A percentile compares a stretch with the other conserved stretches of the same genome.
Conservation (phyloP, 2,329 filamentous ascomycete genomes). For the Neofusicoccum sp. region DNA sequence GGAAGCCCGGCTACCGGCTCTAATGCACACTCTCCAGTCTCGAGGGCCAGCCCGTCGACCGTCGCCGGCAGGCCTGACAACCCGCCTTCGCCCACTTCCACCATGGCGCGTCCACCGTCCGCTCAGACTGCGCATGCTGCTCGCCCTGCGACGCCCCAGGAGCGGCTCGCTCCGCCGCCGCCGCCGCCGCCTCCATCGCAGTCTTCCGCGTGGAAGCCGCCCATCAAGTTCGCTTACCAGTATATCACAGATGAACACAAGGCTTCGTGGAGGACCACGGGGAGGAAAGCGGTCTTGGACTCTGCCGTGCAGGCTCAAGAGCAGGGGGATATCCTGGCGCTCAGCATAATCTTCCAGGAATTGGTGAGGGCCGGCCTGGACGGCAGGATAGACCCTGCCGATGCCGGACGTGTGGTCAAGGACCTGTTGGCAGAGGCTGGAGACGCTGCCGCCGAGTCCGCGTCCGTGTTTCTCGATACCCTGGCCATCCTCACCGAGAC, state of each 20-base stretch:
- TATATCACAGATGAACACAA: slow-evolving; percentile 71
- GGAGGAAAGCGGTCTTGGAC: slow-evolving; percentile 65
- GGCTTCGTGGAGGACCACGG: slow-evolving; percentile 64
- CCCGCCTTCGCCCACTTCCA: slow-evolving; percentile 2
- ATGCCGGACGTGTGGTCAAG: slow-evolving; percentile 71
- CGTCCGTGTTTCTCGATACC: slow-evolving; percentile 75
- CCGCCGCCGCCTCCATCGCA: neutral
- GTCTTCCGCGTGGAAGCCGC: neutral
- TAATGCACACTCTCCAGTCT: slow-evolving; percentile 17
- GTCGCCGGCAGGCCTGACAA: slow-evolving; percentile 2
- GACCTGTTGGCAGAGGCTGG: slow-evolving; percentile 64
- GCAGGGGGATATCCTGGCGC: slow-evolving; percentile 65
- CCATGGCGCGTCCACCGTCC: slow-evolving; percentile 19
- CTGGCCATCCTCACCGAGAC: slow-evolving; percentile 75
- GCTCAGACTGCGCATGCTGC: slow-evolving; percentile 26
- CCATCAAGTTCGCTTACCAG: slow-evolving; percentile 64
- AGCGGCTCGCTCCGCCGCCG: neutral
- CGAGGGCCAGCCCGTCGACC: slow-evolving; percentile 11
- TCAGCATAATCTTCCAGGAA: slow-evolving; percentile 79
- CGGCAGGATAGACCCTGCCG: slow-evolving; percentile 61
- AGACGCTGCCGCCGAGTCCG: slow-evolving; percentile 42
- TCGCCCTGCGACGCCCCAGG: slow-evolving; percentile 22
- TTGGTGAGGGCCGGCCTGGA: slow-evolving; percentile 74
- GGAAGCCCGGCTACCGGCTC: slow-evolving; percentile 8
- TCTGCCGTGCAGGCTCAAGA: slow-evolving; percentile 63